phyloP scores from a whole-genome alignment of 1,284 basidiomycete species.

The Rhizoctonia solani region DNA sequence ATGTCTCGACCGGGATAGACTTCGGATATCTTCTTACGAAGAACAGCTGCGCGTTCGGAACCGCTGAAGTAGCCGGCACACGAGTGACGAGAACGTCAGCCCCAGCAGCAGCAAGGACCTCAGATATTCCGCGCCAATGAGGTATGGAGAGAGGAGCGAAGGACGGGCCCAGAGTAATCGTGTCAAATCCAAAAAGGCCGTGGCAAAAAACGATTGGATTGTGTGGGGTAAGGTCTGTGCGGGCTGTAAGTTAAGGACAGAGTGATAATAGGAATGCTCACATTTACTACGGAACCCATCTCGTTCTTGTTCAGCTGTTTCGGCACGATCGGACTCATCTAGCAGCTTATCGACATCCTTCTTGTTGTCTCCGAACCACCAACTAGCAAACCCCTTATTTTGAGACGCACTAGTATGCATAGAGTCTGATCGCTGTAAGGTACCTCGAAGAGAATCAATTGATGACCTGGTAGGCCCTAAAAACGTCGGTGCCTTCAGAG shows the following conservation, averaged over 20 bases:
- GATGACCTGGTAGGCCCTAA: slow-evolving; percentile 29
- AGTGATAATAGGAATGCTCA: slow-evolving; percentile 50
- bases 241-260: slow-evolving; percentile 18
- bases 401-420: slow-evolving; percentile 39
- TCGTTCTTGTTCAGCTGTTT: slow-evolving; percentile 57
- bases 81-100: slow-evolving; percentile 90
- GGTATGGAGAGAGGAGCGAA: slow-evolving; percentile 82
- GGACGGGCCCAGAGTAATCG: slow-evolving; percentile 64
- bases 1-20: slow-evolving; percentile 79
- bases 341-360: slow-evolving; percentile 55
- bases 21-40: slow-evolving; percentile 79
- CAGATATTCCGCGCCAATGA: slow-evolving; percentile 94
- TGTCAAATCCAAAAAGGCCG: slow-evolving; percentile 87
- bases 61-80: slow-evolving; percentile 88
- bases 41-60: slow-evolving; percentile 84
- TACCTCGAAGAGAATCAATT: slow-evolving; percentile 27
- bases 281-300: slow-evolving; percentile 69
- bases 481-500: slow-evolving; percentile 25
- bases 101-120: slow-evolving; percentile 85
- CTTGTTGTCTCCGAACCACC: slow-evolving; percentile 55
- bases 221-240: slow-evolving; percentile 68
- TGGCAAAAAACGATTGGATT: slow-evolving; percentile 93
- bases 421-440: slow-evolving; percentile 25
- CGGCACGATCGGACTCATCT: slow-evolving; percentile 61
- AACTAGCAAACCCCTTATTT: slow-evolving; percentile 40